Percentiles rank a stretch among this genome's conserved stretches.
Evolutionary conservation across 192 early-diverging fungal genomes (phyloP).

Genomic region (Thoreauomyces humboldtii): DNA sequence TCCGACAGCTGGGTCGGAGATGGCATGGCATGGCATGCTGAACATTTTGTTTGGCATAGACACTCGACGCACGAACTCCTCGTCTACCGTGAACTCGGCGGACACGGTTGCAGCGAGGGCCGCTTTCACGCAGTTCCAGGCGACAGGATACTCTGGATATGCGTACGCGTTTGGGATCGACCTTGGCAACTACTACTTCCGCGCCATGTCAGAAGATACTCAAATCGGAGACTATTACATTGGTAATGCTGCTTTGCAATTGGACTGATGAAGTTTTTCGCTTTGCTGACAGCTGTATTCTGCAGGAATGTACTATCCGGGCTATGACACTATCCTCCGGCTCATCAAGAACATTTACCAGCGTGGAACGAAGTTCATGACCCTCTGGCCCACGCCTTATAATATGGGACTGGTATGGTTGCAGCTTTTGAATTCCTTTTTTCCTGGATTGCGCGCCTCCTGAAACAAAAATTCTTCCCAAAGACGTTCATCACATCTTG

Average conservation of each 20-base stretch:
- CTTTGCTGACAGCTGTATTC: too few species aligned
- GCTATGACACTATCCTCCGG: slow-evolving; percentile 6
- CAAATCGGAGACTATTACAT: slow-evolving; percentile 4
- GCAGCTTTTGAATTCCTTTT: not conserved
- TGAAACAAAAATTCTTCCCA: not conserved
- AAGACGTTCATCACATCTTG: not conserved
- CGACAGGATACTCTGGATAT: not conserved
- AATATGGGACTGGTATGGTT: not conserved
- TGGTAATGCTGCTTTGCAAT: too few species aligned
- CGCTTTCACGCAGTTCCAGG: not conserved
- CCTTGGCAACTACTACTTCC: slow-evolving; percentile 1
- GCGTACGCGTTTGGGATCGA: slow-evolving; percentile 2
- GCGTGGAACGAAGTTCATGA: not conserved
- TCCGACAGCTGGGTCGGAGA: too few species aligned
- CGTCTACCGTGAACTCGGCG: not conserved
- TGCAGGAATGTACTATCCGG: not conserved
- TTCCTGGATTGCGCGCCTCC: too few species aligned
- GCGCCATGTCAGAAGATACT: slow-evolving; percentile 8
- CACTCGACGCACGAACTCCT: not conserved
- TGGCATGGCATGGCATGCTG: too few species aligned
- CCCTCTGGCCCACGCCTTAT: not conserved
- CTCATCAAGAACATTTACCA: not conserved
- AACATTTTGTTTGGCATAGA: not conserved
- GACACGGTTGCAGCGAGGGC: not conserved
- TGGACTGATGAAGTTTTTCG: too few species aligned